Base-by-base conservation (phyloP, 2,329 filamentous ascomycete species). In the Fusarium abutilonis region DNA sequence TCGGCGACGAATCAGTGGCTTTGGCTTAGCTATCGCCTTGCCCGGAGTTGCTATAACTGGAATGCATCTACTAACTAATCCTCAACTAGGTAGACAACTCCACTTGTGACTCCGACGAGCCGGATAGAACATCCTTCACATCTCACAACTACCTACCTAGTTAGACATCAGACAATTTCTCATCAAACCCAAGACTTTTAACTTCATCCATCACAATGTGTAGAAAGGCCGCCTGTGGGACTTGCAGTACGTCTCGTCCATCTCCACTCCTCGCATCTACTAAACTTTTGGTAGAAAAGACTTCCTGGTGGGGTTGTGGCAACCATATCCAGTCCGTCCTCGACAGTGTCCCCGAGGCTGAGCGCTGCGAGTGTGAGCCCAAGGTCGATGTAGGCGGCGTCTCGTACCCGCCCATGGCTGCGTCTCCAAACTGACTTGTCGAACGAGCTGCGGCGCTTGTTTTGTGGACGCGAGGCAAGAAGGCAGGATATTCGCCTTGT, bases 321-420 rank as follows among this genome's bases (percentile, higher is more conserved):
- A 78, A 68, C 59, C 86, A 90, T 76, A 78, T 89, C 65, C 77
- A 84, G 11, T 74, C 74, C 14, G 87, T 91, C 67, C 84, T 92
- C 79, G 84, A 88, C 72, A 69, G 73, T 23, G 73, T 91, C 39
- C 81, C 86, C 5, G 76, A 79, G 32, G 75, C 79, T 6, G 80
- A 90, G 36, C 84, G 88, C 76, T 92, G 89, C 78, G 79, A 78
- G 21, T 92, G 89, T 72, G 78, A 82, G 67, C 88, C 89, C 26
- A 84, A 84, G 71, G 78, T 90, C 61, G 82, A 86, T 70, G 78
- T 80, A 36, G 82, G 85, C 52, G 87, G 86, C 41, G 84, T 83
- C 69, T 69, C 82, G 70, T 91, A 90, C 70, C 88, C 88, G 56
- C 87, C 88, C 26, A 88, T 84, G 82, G 86, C 81, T 5, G 76